A percentile compares a stretch with the other conserved stretches of the same genome.
phyloP scores from a whole-genome alignment of 1,284 basidiomycete species.

The Ganoderma lingzhi region DNA sequence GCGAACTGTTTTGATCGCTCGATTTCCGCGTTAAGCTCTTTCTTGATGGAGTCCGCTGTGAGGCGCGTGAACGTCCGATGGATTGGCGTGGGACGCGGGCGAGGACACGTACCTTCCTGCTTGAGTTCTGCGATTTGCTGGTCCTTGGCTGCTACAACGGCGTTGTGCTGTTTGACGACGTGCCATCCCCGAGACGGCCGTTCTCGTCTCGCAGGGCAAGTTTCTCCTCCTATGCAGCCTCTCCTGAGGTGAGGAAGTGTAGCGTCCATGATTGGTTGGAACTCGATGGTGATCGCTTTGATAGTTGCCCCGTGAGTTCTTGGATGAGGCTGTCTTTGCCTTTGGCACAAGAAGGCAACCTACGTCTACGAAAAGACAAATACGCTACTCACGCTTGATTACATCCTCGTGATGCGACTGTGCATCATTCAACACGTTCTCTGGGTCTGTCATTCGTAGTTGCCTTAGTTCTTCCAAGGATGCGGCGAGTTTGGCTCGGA shows the following conservation, averaged over 20 bases:
- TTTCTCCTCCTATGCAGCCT: constrained; percentile 75
- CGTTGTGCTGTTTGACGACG: constrained; percentile 52
- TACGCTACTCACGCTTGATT: constrained; percentile 52
- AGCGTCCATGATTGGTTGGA: constrained; percentile 49
- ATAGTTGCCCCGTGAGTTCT: constrained; percentile 62
- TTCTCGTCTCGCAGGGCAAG: constrained; percentile 59
- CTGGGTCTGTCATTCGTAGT: constrained; percentile 68
- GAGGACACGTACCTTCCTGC: constrained; percentile 49
- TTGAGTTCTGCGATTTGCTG: constrained; percentile 54
- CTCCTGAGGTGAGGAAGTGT: constrained; percentile 75
- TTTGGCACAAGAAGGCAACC: constrained; percentile 37
- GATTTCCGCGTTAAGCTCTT: constrained; percentile 71
- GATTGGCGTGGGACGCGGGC: background rate
- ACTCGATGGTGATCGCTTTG: constrained; percentile 59
- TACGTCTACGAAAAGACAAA: constrained; percentile 12
- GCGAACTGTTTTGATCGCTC: constrained; percentile 60
- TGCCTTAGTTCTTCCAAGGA: constrained; percentile 66
- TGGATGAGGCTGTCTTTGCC: constrained; percentile 66
- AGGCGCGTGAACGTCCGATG: background rate
- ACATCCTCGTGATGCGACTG: constrained; percentile 57
- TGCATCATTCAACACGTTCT: constrained; percentile 57
- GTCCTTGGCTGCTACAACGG: constrained; percentile 54
- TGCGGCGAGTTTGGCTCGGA: constrained; percentile 44
- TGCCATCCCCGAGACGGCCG: constrained; percentile 52
- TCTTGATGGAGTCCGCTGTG: constrained; percentile 47